Evolutionary conservation across 2,329 filamentous ascomycete genomes (phyloP).

Genomic region (Meredithiella fracta): DNA sequence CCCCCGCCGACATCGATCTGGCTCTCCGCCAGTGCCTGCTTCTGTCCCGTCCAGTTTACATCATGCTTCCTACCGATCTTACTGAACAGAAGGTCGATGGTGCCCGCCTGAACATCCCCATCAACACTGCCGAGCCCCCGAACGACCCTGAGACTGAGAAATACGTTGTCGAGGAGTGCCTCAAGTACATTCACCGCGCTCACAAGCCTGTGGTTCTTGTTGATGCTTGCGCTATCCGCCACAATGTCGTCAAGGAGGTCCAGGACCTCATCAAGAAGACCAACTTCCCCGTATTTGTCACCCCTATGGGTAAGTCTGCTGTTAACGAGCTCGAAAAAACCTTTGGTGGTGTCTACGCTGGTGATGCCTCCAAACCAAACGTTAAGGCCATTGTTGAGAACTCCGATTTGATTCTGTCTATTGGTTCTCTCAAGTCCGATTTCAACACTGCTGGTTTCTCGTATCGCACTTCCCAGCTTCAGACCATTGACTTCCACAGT

Average conservation of each 20-base stretch:
- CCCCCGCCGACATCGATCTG: constrained; percentile 61
- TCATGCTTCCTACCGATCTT: constrained; percentile 70
- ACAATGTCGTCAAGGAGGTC: constrained; percentile 56
- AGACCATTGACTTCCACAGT: constrained; percentile 68
- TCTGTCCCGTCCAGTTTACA: constrained; percentile 63
- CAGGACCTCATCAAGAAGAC: constrained; percentile 58
- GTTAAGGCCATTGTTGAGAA: constrained; percentile 49
- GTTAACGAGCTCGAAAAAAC: constrained; percentile 60
- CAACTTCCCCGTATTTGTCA: constrained; percentile 65
- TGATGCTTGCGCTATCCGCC: constrained; percentile 67
- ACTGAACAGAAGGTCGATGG: constrained; percentile 62
- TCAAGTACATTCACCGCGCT: constrained; percentile 56
- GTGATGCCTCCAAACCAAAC: constrained; percentile 51
- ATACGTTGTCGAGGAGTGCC: constrained; percentile 65
- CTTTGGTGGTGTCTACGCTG: constrained; percentile 73
- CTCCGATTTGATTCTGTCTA: constrained; percentile 53
- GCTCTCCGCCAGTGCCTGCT: constrained; percentile 60
- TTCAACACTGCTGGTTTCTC: constrained; percentile 75
- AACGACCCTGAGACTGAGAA: constrained; percentile 60
- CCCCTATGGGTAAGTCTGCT: constrained; percentile 77
- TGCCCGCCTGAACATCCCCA: constrained; percentile 48
- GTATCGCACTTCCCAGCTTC: constrained; percentile 59
- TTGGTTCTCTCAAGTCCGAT: constrained; percentile 51
- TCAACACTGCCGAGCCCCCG: constrained; percentile 45
- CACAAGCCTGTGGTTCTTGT: constrained; percentile 64